phyloP scores from a whole-genome alignment of 2,329 filamentous ascomycete genomes.

The Verticillium albo-atrum region DNA sequence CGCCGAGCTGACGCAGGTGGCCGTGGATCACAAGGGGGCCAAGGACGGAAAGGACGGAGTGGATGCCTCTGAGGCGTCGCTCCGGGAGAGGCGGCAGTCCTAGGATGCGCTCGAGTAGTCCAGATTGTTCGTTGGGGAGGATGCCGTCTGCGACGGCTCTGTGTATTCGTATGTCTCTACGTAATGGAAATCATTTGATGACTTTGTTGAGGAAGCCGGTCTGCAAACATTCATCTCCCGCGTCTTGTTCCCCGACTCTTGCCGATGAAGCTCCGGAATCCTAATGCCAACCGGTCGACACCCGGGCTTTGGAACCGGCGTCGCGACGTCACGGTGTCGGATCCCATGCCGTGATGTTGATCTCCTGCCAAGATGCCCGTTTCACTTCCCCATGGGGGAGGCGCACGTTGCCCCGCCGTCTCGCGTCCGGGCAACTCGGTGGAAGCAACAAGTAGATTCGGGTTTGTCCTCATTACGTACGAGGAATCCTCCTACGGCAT shows the following conservation, averaged over 20 bases:
- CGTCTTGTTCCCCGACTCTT: too few species aligned
- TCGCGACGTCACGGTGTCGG: not conserved
- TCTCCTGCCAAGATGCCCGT: not conserved
- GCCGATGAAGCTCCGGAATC: too few species aligned
- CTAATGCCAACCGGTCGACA: too few species aligned
- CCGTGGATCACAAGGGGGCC: not conserved
- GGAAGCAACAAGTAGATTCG: not conserved
- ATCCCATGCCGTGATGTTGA: not conserved
- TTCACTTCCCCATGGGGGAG: not conserved
- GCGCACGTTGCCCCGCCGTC: not conserved
- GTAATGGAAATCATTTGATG: too few species aligned
- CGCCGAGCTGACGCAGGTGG: constrained; percentile 1
- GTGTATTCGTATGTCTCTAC: not conserved
- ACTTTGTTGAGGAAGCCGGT: too few species aligned
- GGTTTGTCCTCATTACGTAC: not conserved
- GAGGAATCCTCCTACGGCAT: not conserved
- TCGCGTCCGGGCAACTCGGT: not conserved
- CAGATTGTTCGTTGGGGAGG: not conserved
- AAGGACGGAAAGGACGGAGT: not conserved
- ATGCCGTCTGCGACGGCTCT: not conserved
- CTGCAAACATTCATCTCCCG: too few species aligned
- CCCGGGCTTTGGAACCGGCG: too few species aligned
- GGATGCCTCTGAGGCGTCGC: not conserved
- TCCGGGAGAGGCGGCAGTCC: not conserved
- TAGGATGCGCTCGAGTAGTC: not conserved